A percentile compares a stretch with the other conserved stretches of the same genome.
These are phyloP conservation scores for Zizania latifolia DNA, from an alignment of 176 grass and related monocot genomes.

Conservation along the genomic window DNA sequence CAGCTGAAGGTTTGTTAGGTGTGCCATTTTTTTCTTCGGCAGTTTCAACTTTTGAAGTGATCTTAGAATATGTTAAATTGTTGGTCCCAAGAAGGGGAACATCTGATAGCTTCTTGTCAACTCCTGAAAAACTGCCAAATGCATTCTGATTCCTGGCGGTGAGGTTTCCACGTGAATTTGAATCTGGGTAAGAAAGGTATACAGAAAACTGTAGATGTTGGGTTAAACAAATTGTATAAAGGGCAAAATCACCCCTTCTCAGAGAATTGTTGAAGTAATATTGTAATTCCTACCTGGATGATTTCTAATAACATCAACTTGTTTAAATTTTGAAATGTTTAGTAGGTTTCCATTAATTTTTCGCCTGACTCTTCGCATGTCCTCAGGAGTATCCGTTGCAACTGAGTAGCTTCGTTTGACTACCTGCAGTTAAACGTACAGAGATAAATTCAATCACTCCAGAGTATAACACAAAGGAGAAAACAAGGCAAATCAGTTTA, in stretches of 20 bases:
- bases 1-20: constrained; percentile 15
- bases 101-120: constrained; percentile 7
- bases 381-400: constrained; percentile 21
- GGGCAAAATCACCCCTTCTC: neutral
- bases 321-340: constrained; percentile 46
- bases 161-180: constrained; percentile 11
- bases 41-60: constrained; percentile 32
- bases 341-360: constrained; percentile 39
- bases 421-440: constrained; percentile 33
- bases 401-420: constrained; percentile 47
- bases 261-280: neutral
- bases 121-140: neutral
- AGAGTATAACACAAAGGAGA: neutral
- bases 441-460: neutral
- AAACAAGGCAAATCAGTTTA: neutral
- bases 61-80: constrained; percentile 31
- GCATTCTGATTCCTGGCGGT: constrained; percentile 7
- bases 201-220: neutral
- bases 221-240: neutral
- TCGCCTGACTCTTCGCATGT: constrained; percentile 48
- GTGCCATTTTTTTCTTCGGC: constrained; percentile 1
- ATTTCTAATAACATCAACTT: constrained; percentile 45
- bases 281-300: constrained; percentile 24
- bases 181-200: neutral
- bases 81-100: constrained; percentile 6